A percentile compares a stretch with the other conserved stretches of the same genome.
These are phyloP conservation scores for Aspergillus sp. DNA, from an alignment of 2,329 filamentous ascomycete species.

Conservation along the genomic window DNA sequence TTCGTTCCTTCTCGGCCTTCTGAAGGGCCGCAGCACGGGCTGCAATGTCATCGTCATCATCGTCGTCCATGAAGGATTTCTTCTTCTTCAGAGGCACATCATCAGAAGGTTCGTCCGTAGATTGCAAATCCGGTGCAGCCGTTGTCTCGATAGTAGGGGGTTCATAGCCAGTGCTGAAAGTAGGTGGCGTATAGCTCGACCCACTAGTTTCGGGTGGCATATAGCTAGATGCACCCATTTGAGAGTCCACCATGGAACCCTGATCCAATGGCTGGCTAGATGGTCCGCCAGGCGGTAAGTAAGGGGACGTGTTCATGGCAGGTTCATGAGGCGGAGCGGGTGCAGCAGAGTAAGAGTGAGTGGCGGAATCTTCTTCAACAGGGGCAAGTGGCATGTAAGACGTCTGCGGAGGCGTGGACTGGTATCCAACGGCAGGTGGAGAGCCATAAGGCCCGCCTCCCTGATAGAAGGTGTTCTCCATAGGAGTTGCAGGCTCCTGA, in stretches of 20 bases:
- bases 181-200: neutral
- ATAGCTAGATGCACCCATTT: conserved; percentile 31
- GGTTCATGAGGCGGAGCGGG: conserved; percentile 19
- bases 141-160: conserved; percentile 38
- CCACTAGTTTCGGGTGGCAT: conserved; percentile 24
- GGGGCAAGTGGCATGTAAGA: conserved; percentile 39
- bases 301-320: conserved; percentile 26
- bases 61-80: conserved; percentile 78
- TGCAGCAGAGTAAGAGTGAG: conserved; percentile 23
- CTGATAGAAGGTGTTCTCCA: conserved; percentile 33
- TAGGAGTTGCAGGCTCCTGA: conserved; percentile 34
- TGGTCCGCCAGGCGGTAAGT: conserved; percentile 20
- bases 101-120: conserved; percentile 54
- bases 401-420: conserved; percentile 36
- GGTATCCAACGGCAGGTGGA: conserved; percentile 29
- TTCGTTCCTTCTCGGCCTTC: conserved; percentile 62
- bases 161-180: conserved; percentile 29
- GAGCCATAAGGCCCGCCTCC: conserved; percentile 30
- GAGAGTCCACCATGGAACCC: conserved; percentile 18
- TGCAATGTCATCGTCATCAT: conserved; percentile 68
- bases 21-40: conserved; percentile 51
- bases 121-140: conserved; percentile 30
- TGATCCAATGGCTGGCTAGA: conserved; percentile 22
- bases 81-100: conserved; percentile 65
- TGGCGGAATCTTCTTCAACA: conserved; percentile 35